phyloP scores from a whole-genome alignment of 1,284 basidiomycete genomes.

The Neonothopanus nambi region DNA sequence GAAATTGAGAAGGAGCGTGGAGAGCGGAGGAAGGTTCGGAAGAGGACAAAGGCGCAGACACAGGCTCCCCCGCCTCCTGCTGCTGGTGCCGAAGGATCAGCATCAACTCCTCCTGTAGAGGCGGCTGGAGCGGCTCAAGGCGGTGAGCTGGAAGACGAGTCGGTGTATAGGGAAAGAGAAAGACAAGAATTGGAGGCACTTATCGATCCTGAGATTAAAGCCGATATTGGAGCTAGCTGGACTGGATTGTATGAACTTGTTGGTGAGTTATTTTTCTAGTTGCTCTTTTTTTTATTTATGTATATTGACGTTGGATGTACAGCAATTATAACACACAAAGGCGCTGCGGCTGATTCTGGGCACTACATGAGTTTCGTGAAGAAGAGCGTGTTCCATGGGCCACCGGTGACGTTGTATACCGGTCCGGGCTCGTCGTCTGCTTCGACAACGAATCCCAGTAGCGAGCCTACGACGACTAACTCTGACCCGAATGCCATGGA shows the following conservation, averaged over 20 bases:
- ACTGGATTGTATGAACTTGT: slow-evolving; percentile 86
- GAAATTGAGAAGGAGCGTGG: slow-evolving; percentile 81
- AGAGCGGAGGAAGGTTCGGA: slow-evolving; percentile 84
- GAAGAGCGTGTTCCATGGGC: slow-evolving; percentile 61
- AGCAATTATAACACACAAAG: slow-evolving; percentile 97
- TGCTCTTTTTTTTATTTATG: not conserved
- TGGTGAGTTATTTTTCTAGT: slow-evolving; percentile 47
- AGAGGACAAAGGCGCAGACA: slow-evolving; percentile 65
- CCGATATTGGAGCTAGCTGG: slow-evolving; percentile 71
- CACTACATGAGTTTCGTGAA: slow-evolving; percentile 93
- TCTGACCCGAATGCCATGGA: slow-evolving; percentile 20
- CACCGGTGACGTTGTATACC: slow-evolving; percentile 26
- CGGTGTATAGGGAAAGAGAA: slow-evolving; percentile 44
- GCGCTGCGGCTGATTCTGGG: slow-evolving; percentile 89
- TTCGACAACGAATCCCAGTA: slow-evolving; percentile 9
- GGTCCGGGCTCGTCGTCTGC: slow-evolving; percentile 20
- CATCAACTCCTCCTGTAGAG: slow-evolving; percentile 23
- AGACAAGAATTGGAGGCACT: slow-evolving; percentile 31
- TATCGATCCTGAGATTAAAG: slow-evolving; percentile 62
- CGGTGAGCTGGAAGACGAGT: slow-evolving; percentile 60
- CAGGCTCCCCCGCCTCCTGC: slow-evolving; percentile 24
- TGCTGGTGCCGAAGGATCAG: slow-evolving; percentile 23
- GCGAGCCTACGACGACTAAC: slow-evolving; percentile 12
- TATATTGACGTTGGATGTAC: not conserved
- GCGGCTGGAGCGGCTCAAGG: slow-evolving; percentile 21